phyloP scores from a whole-genome alignment of 2,329 filamentous ascomycete species.

The Mariannaea elegans region DNA sequence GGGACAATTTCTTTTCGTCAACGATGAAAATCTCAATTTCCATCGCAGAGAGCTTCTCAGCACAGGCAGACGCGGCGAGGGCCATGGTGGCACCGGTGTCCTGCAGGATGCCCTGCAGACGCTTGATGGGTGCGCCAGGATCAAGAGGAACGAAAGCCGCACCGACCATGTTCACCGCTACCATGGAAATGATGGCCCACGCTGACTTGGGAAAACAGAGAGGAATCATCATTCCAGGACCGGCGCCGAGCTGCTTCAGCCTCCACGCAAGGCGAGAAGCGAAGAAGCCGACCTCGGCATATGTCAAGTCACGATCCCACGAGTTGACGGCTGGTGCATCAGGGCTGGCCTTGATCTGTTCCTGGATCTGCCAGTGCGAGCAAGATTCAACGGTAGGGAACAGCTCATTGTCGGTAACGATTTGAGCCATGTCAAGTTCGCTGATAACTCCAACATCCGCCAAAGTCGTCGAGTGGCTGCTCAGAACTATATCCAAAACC shows the following conservation, averaged over 20 bases:
- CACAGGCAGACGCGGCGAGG: not conserved
- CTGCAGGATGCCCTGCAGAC: constrained; percentile 1
- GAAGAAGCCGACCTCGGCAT: constrained; percentile 11
- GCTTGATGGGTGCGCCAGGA: not conserved
- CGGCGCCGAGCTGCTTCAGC: constrained; percentile 8
- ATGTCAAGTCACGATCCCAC: constrained; percentile 10
- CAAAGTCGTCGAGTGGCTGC: constrained; percentile 1
- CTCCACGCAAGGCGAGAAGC: constrained; percentile 12
- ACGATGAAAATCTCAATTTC: constrained; percentile 5
- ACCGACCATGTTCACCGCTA: constrained; percentile 12
- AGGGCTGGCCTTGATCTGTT: constrained; percentile 3
- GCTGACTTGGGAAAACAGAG: constrained; percentile 7
- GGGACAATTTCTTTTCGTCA: constrained; percentile 2
- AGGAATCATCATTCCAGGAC: constrained; percentile 7
- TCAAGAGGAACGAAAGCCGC: constrained; percentile 19
- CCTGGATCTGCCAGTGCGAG: constrained; percentile 11
- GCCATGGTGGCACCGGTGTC: constrained; percentile 6
- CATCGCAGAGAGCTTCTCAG: not conserved
- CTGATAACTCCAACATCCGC: not conserved
- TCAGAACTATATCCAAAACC: constrained; percentile 1
- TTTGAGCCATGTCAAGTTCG: not conserved
- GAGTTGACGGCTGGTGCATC: constrained; percentile 9
- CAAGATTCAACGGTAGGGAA: constrained; percentile 4
- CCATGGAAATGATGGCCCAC: constrained; percentile 9
- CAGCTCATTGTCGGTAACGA: constrained; percentile 8